Conservation (phyloP, 495 filamentous ascomycete species). For the Neurospora sp. region DNA sequence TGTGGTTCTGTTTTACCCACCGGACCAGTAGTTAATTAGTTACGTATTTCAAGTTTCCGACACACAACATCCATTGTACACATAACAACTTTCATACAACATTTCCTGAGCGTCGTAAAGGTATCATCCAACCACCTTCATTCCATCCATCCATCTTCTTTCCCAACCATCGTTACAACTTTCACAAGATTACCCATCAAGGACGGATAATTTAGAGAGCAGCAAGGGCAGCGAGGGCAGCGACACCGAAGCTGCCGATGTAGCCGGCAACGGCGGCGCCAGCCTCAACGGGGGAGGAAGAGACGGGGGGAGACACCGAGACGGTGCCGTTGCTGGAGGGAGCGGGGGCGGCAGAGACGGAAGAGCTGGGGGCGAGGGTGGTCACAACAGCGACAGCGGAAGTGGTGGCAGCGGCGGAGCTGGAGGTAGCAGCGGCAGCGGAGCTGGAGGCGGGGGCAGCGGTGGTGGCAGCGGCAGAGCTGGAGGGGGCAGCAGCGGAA, state of each 20-base stretch:
- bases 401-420: slow-evolving; percentile 3
- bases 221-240: slow-evolving; percentile 17
- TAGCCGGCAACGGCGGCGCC: slow-evolving; percentile 16
- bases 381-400: neutral
- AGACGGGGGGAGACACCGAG: neutral
- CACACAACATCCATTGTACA: neutral
- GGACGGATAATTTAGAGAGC: slow-evolving; percentile 13
- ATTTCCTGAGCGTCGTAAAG: neutral
- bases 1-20: neutral
- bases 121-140: neutral
- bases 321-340: slow-evolving; percentile 5
- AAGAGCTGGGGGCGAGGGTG: slow-evolving; percentile 1
- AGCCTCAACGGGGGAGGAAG: slow-evolving; percentile 1
- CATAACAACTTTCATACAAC: neutral
- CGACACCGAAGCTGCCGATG: slow-evolving; percentile 15
- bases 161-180: neutral
- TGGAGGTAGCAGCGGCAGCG: neutral
- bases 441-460: neutral
- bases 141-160: neutral
- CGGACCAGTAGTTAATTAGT: neutral
- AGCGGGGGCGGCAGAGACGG: neutral
- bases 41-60: neutral
- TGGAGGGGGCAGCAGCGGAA: neutral
- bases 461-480: neutral
- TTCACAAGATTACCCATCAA: neutral